Evolutionary conservation across 805 yeast species (phyloP).

Genomic region (Grigorovia yakushimaensis): DNA sequence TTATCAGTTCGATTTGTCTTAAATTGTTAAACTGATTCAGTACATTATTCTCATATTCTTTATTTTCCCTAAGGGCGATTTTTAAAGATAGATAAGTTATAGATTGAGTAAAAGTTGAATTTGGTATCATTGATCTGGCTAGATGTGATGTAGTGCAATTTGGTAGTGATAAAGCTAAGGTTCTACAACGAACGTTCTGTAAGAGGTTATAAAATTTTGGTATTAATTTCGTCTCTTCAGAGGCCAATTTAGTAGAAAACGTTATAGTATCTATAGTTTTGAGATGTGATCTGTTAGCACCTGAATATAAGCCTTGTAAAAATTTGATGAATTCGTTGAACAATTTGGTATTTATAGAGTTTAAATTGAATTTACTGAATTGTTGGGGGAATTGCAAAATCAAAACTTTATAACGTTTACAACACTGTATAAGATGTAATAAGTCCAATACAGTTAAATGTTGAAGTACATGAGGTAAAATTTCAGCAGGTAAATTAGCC

Average conservation of each 20-base stretch:
- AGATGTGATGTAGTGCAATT: constrained; percentile 14
- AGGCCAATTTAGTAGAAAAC: constrained; percentile 13
- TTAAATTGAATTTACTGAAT: constrained; percentile 14
- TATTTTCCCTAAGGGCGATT: constrained; percentile 13
- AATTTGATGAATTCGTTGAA: constrained; percentile 13
- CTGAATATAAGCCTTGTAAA: constrained; percentile 4
- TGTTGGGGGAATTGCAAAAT: constrained; percentile 12
- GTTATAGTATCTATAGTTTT: constrained; percentile 7
- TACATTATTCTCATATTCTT: constrained; percentile 12
- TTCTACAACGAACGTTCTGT: constrained; percentile 8
- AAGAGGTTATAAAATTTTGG: constrained; percentile 8
- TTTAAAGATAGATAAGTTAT: constrained; percentile 15
- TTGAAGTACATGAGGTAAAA: constrained; percentile 14
- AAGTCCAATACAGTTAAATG: constrained; percentile 15
- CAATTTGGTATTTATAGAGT: constrained; percentile 9
- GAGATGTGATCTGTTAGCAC: neutral
- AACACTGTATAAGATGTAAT: constrained; percentile 11
- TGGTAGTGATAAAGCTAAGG: constrained; percentile 14
- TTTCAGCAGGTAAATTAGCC: constrained; percentile 17
- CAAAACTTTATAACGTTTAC: constrained; percentile 17
- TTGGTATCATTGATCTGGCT: constrained; percentile 7
- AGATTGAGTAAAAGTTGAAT: constrained; percentile 4
- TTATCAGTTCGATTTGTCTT: constrained; percentile 15
- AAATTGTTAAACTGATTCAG: constrained; percentile 13
- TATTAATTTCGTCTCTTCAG: constrained; percentile 18